Evolutionary conservation across 2,329 filamentous ascomycete genomes (phyloP).

Genomic region (Dothideomycetes sp.): DNA sequence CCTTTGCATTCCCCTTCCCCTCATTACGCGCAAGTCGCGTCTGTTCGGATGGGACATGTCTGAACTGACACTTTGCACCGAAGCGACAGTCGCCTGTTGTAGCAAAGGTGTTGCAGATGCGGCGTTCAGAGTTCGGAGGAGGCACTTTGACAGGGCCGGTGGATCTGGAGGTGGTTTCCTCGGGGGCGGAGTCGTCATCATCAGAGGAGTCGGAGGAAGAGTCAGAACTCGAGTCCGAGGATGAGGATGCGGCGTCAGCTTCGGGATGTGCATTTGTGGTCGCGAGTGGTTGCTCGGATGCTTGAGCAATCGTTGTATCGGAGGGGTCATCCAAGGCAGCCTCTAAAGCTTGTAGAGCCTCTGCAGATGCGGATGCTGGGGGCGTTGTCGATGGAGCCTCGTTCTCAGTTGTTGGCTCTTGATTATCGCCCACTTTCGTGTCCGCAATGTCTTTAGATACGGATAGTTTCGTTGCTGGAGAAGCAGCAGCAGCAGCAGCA

Average conservation of each 20-base stretch:
- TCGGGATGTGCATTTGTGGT: not conserved
- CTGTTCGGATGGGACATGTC: constrained; percentile 15
- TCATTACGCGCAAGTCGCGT: not conserved
- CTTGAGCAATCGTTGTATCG: too few relatives aligned
- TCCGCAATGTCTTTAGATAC: not conserved
- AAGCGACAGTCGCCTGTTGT: constrained; percentile 21
- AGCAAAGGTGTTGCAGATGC: constrained; percentile 19
- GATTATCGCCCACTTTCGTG: too few relatives aligned
- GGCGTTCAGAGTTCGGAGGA: constrained; percentile 1
- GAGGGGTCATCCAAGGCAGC: not conserved
- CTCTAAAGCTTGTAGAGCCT: not conserved
- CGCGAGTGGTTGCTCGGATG: not conserved
- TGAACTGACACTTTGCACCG: constrained; percentile 21
- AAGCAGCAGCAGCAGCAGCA: not conserved
- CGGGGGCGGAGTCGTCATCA: constrained; percentile 25
- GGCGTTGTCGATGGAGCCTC: too few relatives aligned
- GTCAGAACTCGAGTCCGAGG: constrained; percentile 15
- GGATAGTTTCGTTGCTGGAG: not conserved
- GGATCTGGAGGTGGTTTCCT: constrained; percentile 26
- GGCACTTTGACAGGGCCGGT: constrained; percentile 6
- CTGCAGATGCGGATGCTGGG: too few relatives aligned
- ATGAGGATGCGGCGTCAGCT: not conserved
- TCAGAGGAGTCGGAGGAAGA: constrained; percentile 12
- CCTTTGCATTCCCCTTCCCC: constrained; percentile 3
- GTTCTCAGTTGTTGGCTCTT: too few relatives aligned